Evolutionary conservation across 768 basidiomycete genomes (phyloP), one percentile per base, ranked within the genome.

Genomic region (Leccinum aurantiacum): DNA sequence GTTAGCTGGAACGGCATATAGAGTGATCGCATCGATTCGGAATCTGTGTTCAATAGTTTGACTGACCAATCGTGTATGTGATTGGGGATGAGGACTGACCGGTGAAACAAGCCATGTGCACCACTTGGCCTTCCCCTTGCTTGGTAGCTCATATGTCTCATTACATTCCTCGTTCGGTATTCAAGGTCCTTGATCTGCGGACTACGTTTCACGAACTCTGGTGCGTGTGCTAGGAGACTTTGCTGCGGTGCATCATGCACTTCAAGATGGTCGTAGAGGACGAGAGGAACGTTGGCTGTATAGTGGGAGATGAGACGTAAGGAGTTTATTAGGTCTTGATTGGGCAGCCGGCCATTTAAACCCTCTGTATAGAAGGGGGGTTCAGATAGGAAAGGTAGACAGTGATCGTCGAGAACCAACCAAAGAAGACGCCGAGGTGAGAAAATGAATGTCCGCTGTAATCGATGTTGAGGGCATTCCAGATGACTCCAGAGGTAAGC

Each of bases 371-470:
- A 57, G 9, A 50, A 56, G 31, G 37, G 38, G 35, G 31, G 3
- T 58, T 58, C 24, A 24, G 25, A 56, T 37, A 65, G 60, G 7
- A 59, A 59, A 46, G 53, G 29, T 10, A 29, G 24, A 41, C n/a
- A 31, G 29, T 37, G 10, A 54, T 1, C 22, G 1, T 44, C 9
- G 29, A 53, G n/a, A 54, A 48, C 87, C 57, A 17, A 94, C 96
- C 96, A 73, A 89, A 91, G 76, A 93, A 98, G 10, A 98, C 76
- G n/a, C 97, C 96, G 2, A 98, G 79, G 69, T 98, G 93, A 10
- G 91, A 93, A 75, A 98, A 96, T 0, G 95, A 98, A 74, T 99
- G 96, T 0, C 94, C 91, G 1, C 95, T 93, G 72, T 98, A 98
- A 71, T 98, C 97, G 47, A 99, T 85, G 65, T 90, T 91, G 50